Evolutionary conservation across 768 basidiomycete species (phyloP), one percentile per base, ranked within the genome.

Genomic region (Xanthoconium purpureum): DNA sequence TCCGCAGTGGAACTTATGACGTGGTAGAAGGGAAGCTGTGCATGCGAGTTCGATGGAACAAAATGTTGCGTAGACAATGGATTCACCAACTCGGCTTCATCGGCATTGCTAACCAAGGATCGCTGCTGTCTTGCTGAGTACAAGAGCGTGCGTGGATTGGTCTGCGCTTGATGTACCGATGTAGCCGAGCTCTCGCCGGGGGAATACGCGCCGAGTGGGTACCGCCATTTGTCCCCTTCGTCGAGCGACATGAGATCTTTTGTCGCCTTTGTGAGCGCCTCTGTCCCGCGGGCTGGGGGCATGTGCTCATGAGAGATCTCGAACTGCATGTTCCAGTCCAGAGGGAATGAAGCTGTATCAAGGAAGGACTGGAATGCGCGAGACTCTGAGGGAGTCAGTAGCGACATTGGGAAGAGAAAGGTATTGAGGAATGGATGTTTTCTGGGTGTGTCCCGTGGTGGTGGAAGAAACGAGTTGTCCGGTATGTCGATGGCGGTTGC

Each of bases 191-290:
- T 36, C 13, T 60, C 63, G 1, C 35, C 30, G 6, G 56, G 29
- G 2, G 67, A 32, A 29, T 54, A 67, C 9, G 62, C 39, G n/a
- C 50, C 57, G 6, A 70, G 59, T 4, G 66, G 67, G 48, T 66
- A 63, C 29, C 64, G 66, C 77, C 74, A 84, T 8, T 66, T 71
- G 14, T 71, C 76, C 13, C 58, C n/a, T n/a, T n/a, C 62, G 56
- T 87, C 87, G 29, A 91, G 77, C 5, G 87, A 77, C 84, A 93
- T 90, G 43, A 93, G 81, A 70, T 91, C 88, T 70, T 88, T 90
- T 0, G 90, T 92, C 0, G 89, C 89, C 71, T 87, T 88, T 51
- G 86, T 74, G 52, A 93, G 79, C 2, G 84, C 84, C 52, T 88
- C 84, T 55, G 76, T 83, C 56, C 82, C 83, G 54, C 74, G 81